Evolutionary conservation across 495 filamentous ascomycete species (phyloP).

Genomic region (Talaromyces proteolyticus): DNA sequence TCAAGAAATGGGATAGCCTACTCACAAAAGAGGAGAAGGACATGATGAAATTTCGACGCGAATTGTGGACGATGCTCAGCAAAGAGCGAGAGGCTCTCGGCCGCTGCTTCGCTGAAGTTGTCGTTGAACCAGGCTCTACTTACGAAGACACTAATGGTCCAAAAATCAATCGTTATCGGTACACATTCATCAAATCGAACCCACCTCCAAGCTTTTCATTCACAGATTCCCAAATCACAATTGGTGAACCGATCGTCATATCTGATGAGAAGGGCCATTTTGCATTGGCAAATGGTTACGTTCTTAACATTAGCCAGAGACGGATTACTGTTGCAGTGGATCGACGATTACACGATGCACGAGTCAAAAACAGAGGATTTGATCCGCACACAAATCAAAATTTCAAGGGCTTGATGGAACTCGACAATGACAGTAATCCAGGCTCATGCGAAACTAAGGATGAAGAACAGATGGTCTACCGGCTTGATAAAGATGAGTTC

Average conservation of each 20-base stretch:
- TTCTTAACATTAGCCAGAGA: constrained; percentile 64
- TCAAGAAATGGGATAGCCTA: constrained; percentile 88
- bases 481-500: constrained; percentile 96
- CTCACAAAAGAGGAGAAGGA: constrained; percentile 92
- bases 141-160: constrained; percentile 56
- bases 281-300: constrained; percentile 86
- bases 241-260: constrained; percentile 91
- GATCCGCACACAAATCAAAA: constrained; percentile 69
- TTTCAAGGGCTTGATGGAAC: constrained; percentile 89
- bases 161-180: constrained; percentile 87
- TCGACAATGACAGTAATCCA: constrained; percentile 45
- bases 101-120: constrained; percentile 65
- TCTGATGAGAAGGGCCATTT: constrained; percentile 95
- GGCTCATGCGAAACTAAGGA: constrained; percentile 21
- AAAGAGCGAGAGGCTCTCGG: constrained; percentile 82
- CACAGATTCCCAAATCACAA: constrained; percentile 79
- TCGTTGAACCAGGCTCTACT: constrained; percentile 72
- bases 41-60: constrained; percentile 72
- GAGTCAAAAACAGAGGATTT: constrained; percentile 69
- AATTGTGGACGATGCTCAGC: constrained; percentile 94
- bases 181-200: constrained; percentile 70
- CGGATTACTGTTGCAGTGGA: constrained; percentile 85
- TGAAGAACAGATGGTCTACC: constrained; percentile 62
- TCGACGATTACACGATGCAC: constrained; percentile 77
- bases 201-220: constrained; percentile 63